A percentile compares a stretch with the other conserved stretches of the same genome.
These are phyloP conservation scores for Herpetospermum pedunculosum DNA, from an alignment of 306 rosid genomes.

Conservation along the genomic window DNA sequence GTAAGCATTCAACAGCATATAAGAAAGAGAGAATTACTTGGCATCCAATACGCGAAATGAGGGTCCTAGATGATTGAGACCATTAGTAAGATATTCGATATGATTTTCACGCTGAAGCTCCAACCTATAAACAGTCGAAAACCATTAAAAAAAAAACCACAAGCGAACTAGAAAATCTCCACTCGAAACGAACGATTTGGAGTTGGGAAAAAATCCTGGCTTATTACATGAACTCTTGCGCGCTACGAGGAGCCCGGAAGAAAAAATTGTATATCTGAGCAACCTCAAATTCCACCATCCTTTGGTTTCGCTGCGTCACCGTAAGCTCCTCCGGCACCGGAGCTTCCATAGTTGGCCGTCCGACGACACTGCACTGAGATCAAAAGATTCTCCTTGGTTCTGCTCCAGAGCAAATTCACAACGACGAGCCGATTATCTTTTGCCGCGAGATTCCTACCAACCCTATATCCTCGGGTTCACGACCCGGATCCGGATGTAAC, in stretches of 20 bases:
- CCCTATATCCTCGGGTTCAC: neutral
- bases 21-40: slow-evolving; percentile 33
- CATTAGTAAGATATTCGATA: slow-evolving; percentile 41
- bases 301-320: slow-evolving; percentile 51
- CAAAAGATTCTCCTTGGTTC: neutral
- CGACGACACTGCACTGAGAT: neutral
- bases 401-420: neutral
- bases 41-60: slow-evolving; percentile 67
- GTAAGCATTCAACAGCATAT: neutral
- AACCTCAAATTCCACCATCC: slow-evolving; percentile 43
- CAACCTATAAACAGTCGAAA: slow-evolving; percentile 28
- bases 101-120: slow-evolving; percentile 75
- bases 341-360: slow-evolving; percentile 18
- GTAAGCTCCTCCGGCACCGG: slow-evolving; percentile 20
- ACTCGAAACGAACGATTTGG: neutral
- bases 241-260: slow-evolving; percentile 29
- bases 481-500: neutral
- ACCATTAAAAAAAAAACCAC: neutral
- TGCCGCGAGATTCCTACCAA: slow-evolving; percentile 4
- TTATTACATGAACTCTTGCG: slow-evolving; percentile 39
- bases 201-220: neutral
- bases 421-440: neutral
- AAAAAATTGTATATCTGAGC: slow-evolving; percentile 40
- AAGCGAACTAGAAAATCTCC: neutral
- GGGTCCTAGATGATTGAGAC: slow-evolving; percentile 52